Evolutionary conservation across 352 stramenopile genomes (phyloP).

Genomic region (Phytopythium helicoides): DNA sequence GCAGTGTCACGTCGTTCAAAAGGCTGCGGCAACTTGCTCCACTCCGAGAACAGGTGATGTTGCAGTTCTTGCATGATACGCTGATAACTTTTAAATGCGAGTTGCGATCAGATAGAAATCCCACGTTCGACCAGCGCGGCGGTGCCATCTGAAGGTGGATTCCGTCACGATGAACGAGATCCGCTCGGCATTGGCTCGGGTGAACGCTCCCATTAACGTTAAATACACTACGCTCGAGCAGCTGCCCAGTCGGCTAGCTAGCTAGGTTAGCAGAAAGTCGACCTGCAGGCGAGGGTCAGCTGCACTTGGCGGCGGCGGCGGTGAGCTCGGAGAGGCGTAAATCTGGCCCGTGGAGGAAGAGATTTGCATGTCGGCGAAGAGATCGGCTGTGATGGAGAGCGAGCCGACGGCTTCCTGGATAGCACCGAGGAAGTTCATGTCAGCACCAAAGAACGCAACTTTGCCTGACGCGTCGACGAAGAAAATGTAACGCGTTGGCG

Average conservation of each 20-base stretch:
- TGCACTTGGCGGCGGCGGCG: neutral
- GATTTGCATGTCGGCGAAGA: constrained; percentile 45
- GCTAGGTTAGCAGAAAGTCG: constrained; percentile 42
- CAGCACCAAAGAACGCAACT: constrained; percentile 53
- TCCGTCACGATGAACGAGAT: no score
- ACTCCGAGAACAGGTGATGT: no score
- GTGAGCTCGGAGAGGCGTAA: constrained; percentile 4
- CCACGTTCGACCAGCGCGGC: neutral
- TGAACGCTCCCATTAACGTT: neutral
- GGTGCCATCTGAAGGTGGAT: neutral
- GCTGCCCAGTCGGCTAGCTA: no score
- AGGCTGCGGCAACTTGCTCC: no score
- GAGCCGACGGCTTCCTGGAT: constrained; percentile 42
- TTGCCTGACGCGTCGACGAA: constrained; percentile 38
- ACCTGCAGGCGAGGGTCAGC: constrained; percentile 30
- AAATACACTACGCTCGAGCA: constrained; percentile 1
- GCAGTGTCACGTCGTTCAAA: no score
- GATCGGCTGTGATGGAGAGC: constrained; percentile 35
- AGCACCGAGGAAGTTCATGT: constrained; percentile 55
- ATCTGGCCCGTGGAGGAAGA: constrained; percentile 59
- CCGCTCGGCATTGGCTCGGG: no score
- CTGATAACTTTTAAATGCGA: neutral
- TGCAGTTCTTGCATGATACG: no score
- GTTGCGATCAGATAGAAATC: no score
- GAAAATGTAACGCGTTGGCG: constrained; percentile 50